Conservation (phyloP, 306 rosid genomes). For the Cicer judaicum region DNA sequence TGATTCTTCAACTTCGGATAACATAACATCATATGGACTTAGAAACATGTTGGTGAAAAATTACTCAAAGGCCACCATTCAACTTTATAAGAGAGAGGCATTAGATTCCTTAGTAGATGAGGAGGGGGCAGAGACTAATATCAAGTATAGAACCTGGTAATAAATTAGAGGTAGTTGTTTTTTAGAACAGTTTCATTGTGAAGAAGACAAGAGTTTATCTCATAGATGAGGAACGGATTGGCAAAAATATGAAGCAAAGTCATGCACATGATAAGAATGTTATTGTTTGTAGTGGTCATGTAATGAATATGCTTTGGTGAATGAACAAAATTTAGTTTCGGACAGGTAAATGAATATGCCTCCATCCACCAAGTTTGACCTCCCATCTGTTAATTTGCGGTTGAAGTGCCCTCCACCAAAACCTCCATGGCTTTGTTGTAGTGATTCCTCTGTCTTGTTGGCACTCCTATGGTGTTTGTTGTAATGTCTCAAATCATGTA, state of each 20-base stretch:
- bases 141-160: constrained; percentile 31
- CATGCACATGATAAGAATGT: background rate
- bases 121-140: constrained; percentile 12
- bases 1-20: background rate
- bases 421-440: too few species aligned
- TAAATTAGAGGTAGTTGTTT: constrained; percentile 22
- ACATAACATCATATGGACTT: background rate
- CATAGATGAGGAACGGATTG: background rate
- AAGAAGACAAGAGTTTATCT: constrained; percentile 24
- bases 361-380: too few species aligned
- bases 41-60: constrained; percentile 33
- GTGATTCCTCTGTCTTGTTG: too few species aligned
- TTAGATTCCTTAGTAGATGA: constrained; percentile 23
- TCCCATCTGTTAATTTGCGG: too few species aligned
- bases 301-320: background rate
- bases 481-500: too few species aligned
- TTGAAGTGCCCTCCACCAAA: too few species aligned
- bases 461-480: too few species aligned
- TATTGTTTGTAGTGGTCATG: background rate
- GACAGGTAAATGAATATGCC: too few species aligned
- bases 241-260: background rate
- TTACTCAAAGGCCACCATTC: constrained; percentile 25
- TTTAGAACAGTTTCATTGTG: background rate
- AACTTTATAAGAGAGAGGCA: constrained; percentile 13
- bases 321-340: background rate